Base-by-base conservation (phyloP, 306 rosid species). In the Acmispon strigosus region DNA sequence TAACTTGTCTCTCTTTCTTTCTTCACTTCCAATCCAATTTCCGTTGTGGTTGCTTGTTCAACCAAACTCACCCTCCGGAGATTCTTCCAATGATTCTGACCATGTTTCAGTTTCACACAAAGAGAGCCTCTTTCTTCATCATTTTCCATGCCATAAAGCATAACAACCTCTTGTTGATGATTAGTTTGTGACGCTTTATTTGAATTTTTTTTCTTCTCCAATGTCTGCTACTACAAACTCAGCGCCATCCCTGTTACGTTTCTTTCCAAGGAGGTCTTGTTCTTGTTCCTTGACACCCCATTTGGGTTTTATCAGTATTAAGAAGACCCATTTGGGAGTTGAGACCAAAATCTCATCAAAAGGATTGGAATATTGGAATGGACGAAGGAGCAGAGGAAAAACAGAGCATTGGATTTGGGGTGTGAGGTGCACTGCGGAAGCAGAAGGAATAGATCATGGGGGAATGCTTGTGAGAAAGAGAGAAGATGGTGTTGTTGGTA, bases 401-500 rank as follows among this genome's bases (percentile, higher is more conserved):
- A 41, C 32, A 57, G 85, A 76, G 72, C 1, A 24, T 16, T 41
- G 37, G 60, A 68, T 45, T 62, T 62, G 68, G 69, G 42, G 34
- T 67, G 88, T 79, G 80, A 85, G 18, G 48, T 85, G 89, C 76
- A 63, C 85, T 36, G 96, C 85, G 50, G 97, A 91, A 76, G 89
- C 85, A 54, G 97, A 91, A 76, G 89, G 89, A 6, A 73, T 86
- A 56, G 89, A 86, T n/a, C n/a, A n/a, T 62, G 80, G 86, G 6
- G 91, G 86, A 42, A 76, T 82, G 83, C 8, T 86, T 58, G 73
- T 87, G 11, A 82, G 88, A 61, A 39, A 71, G 10, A 75, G 80
- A 37, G 75, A 75, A 66, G 82, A 70, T 7, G 70, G 51, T 10
- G 24, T 66, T 29, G 20, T 2, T 15, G 64, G 52, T 19, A 32